Conservation (phyloP, 441 rosid genomes). For the Erodium trifolium region DNA sequence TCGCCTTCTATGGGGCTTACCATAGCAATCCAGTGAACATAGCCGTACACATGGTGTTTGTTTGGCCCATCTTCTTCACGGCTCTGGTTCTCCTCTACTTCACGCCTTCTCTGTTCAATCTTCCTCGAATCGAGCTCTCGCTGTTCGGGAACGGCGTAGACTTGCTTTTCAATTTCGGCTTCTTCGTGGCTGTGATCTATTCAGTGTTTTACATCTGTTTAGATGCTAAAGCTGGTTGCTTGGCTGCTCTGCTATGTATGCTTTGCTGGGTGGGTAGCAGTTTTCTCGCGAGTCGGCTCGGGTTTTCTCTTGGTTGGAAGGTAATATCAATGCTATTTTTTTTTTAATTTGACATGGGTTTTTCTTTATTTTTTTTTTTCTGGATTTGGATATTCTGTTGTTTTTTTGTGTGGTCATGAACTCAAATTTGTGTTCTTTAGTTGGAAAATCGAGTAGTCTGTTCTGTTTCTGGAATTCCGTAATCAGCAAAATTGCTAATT, state of each 20-base stretch:
- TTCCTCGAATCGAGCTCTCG: slow-evolving; percentile 24
- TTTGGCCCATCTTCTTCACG: slow-evolving; percentile 61
- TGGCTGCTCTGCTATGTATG: slow-evolving; percentile 48
- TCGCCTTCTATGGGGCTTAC: slow-evolving; percentile 33
- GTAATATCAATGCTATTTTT: slow-evolving; percentile 16
- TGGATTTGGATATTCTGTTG: neutral
- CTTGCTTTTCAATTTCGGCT: slow-evolving; percentile 42
- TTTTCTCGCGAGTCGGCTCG: slow-evolving; percentile 35
- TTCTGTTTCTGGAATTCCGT: neutral
- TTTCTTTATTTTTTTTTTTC: neutral
- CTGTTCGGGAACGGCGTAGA: slow-evolving; percentile 23
- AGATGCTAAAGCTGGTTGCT: slow-evolving; percentile 46
- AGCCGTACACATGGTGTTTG: slow-evolving; percentile 42
- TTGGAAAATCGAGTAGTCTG: neutral
- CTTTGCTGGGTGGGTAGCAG: slow-evolving; percentile 39
- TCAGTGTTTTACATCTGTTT: slow-evolving; percentile 36
- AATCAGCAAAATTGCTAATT: neutral
- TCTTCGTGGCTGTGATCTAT: slow-evolving; percentile 38
- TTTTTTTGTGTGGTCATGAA: neutral
- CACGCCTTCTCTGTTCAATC: slow-evolving; percentile 36
- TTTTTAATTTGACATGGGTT: neutral
- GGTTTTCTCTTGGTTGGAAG: slow-evolving; percentile 56
- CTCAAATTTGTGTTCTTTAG: neutral
- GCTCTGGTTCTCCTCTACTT: slow-evolving; percentile 40
- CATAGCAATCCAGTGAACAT: slow-evolving; percentile 48